Conservation (phyloP, 345 rosid genomes). For the Acer negundo region DNA sequence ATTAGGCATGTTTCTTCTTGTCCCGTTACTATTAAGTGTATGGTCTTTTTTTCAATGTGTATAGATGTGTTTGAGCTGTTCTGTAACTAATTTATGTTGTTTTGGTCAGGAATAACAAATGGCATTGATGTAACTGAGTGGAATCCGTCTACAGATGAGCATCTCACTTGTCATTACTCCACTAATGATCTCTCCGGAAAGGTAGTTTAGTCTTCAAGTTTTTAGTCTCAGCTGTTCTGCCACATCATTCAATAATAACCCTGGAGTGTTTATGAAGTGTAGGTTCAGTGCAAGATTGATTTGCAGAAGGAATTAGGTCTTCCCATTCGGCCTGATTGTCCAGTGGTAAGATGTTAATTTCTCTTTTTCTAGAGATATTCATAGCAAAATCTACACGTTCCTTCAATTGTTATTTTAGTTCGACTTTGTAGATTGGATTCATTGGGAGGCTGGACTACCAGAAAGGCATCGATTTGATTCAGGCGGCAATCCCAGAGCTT, state of each 20-base stretch:
- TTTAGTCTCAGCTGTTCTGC: neutral
- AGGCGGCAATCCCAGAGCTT: slow-evolving; percentile 66
- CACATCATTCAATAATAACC: slow-evolving; percentile 30
- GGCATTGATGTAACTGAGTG: slow-evolving; percentile 84
- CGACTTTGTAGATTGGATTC: slow-evolving; percentile 73
- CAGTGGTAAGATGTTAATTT: slow-evolving; percentile 56
- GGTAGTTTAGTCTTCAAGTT: slow-evolving; percentile 40
- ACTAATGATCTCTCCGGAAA: slow-evolving; percentile 73
- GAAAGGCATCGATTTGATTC: slow-evolving; percentile 91
- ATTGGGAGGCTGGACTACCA: slow-evolving; percentile 95
- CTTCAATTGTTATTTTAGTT: slow-evolving; percentile 23
- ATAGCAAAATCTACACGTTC: slow-evolving; percentile 5
- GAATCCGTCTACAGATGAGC: slow-evolving; percentile 79
- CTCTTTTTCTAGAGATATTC: neutral
- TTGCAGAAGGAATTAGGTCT: slow-evolving; percentile 91
- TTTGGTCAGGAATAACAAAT: slow-evolving; percentile 75
- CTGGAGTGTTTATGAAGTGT: slow-evolving; percentile 27
- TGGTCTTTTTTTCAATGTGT: neutral
- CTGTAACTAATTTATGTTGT: neutral
- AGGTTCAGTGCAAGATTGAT: slow-evolving; percentile 84
- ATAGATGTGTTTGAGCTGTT: slow-evolving; percentile 5
- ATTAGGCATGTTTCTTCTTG: neutral
- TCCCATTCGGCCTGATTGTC: slow-evolving; percentile 80
- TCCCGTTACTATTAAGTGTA: neutral
- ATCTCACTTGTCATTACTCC: slow-evolving; percentile 64